A percentile compares a stretch with the other conserved stretches of the same genome.
Conservation (phyloP, 345 rosid genomes). For the Pugionium dolabratum region DNA sequence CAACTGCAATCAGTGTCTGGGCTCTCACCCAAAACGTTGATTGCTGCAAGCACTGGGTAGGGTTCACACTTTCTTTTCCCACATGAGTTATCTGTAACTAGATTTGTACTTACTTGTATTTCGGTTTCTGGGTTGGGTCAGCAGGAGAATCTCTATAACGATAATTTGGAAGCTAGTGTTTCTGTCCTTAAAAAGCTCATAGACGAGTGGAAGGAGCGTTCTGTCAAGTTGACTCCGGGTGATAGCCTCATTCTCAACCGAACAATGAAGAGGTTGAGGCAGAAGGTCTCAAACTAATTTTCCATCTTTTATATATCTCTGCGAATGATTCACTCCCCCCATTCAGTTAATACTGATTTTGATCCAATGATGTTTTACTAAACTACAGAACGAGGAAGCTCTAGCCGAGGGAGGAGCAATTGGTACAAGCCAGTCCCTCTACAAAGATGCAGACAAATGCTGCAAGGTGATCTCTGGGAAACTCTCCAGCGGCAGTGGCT, state of each 20-base stretch:
- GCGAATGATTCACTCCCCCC: neutral
- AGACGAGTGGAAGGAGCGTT: slow-evolving; percentile 58
- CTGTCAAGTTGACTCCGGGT: slow-evolving; percentile 48
- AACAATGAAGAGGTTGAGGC: slow-evolving; percentile 53
- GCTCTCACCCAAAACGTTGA: slow-evolving; percentile 58
- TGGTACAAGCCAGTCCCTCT: slow-evolving; percentile 39
- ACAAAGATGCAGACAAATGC: slow-evolving; percentile 54
- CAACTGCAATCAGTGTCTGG: slow-evolving; percentile 60
- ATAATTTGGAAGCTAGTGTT: slow-evolving; percentile 59
- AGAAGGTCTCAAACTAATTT: slow-evolving; percentile 46
- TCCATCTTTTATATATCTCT: neutral
- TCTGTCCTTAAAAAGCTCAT: slow-evolving; percentile 51
- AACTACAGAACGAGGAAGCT: slow-evolving; percentile 59
- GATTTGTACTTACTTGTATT: slow-evolving; percentile 11
- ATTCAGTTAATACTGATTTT: neutral
- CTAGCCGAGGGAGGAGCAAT: slow-evolving; percentile 41
- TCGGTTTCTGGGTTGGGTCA: slow-evolving; percentile 7
- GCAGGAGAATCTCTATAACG: slow-evolving; percentile 67
- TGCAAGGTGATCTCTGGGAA: slow-evolving; percentile 51
- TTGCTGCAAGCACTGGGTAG: slow-evolving; percentile 77
- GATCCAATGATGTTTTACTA: slow-evolving; percentile 7
- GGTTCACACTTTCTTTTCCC: slow-evolving; percentile 27
- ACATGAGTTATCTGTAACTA: slow-evolving; percentile 1
- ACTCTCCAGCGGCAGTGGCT: slow-evolving; percentile 48
- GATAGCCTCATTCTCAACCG: slow-evolving; percentile 49